Conservation (phyloP, 1,284 basidiomycete genomes). For the Agaricales sp. region DNA sequence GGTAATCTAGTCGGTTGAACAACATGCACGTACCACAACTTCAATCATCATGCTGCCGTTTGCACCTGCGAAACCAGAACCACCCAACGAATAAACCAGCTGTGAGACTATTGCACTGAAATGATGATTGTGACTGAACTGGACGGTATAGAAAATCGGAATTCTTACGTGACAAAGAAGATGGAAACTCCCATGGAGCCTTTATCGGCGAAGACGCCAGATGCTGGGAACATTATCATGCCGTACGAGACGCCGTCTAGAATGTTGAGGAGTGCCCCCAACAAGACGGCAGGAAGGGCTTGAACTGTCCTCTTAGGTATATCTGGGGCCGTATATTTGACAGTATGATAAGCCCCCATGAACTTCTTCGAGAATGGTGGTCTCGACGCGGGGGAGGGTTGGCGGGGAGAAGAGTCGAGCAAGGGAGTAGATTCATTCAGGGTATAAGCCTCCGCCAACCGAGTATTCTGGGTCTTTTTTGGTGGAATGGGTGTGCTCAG, state of each 20-base stretch:
- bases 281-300: slow-evolving; percentile 73
- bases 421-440: not conserved
- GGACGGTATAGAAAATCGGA: slow-evolving; percentile 2
- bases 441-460: not conserved
- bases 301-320: slow-evolving; percentile 27
- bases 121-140: not conserved
- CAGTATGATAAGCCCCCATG: not conserved
- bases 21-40: slow-evolving; percentile 62
- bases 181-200: slow-evolving; percentile 90
- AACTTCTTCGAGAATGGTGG: not conserved
- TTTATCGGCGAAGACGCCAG: slow-evolving; percentile 71
- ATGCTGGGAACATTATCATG: slow-evolving; percentile 87
- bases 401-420: too few species aligned
- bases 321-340: slow-evolving; percentile 7
- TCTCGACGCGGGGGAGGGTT: not conserved
- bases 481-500: not conserved
- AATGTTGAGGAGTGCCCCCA: slow-evolving; percentile 85
- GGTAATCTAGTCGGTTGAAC: too few species aligned
- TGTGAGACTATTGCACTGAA: slow-evolving; percentile 57
- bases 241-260: slow-evolving; percentile 89
- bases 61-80: slow-evolving; percentile 80
- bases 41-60: slow-evolving; percentile 99
- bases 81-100: slow-evolving; percentile 78
- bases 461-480: not conserved
- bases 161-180: slow-evolving; percentile 76